Percentiles rank a stretch among this genome's conserved stretches.
These are phyloP conservation scores for Seiridium cupressi DNA, from an alignment of 2,329 filamentous ascomycete species.

Conservation along the genomic window DNA sequence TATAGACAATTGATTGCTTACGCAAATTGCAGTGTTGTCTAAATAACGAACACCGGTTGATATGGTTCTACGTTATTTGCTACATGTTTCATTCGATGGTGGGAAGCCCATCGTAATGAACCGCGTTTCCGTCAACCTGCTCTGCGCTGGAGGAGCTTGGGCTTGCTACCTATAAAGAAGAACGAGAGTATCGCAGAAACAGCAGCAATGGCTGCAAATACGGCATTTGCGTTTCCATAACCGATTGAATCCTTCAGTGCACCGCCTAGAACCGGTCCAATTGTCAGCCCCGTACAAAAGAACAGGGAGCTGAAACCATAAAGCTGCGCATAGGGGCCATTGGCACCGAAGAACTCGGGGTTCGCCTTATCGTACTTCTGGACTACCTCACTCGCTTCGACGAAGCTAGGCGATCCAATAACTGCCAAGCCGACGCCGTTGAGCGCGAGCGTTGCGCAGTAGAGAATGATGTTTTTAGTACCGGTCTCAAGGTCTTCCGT, in stretches of 20 bases:
- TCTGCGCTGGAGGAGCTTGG: slow-evolving; percentile 10
- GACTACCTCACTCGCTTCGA: slow-evolving; percentile 55
- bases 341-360: slow-evolving; percentile 49
- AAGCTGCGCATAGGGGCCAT: slow-evolving; percentile 62
- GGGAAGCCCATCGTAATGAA: no score
- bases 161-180: slow-evolving; percentile 43
- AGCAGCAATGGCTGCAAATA: slow-evolving; percentile 43
- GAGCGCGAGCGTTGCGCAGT: slow-evolving; percentile 28
- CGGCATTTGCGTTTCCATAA: slow-evolving; percentile 57
- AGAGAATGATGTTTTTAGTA: slow-evolving; percentile 18
- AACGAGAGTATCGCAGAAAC: slow-evolving; percentile 41
- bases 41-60: no score
- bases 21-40: no score
- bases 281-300: slow-evolving; percentile 56
- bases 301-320: slow-evolving; percentile 65
- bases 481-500: slow-evolving; percentile 38
- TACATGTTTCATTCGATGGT: no score
- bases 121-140: no score
- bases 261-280: slow-evolving; percentile 59
- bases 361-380: slow-evolving; percentile 56
- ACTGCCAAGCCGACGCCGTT: slow-evolving; percentile 52
- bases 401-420: slow-evolving; percentile 52
- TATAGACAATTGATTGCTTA: no score
- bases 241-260: slow-evolving; percentile 47
- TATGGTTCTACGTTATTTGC: no score